Percentiles rank a stretch among this genome's conserved stretches.
These are phyloP conservation scores for Emmonsia crescens DNA, from an alignment of 2,329 filamentous ascomycete genomes.

Conservation along the genomic window DNA sequence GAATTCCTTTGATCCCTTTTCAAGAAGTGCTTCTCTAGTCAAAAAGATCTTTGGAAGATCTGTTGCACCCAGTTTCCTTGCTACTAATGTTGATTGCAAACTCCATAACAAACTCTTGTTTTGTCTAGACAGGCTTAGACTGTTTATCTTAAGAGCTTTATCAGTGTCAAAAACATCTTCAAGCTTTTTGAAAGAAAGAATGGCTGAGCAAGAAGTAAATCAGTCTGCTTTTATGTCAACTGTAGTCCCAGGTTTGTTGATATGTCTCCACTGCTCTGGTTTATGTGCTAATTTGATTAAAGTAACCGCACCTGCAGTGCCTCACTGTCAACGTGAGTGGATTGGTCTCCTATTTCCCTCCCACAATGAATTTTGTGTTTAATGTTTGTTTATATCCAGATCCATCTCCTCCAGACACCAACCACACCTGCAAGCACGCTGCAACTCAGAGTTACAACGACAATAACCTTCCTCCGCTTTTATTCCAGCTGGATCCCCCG, in stretches of 20 bases:
- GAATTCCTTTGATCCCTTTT: not conserved
- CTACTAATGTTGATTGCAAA: not conserved
- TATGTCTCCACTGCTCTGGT: not conserved
- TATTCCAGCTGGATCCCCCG: conserved; percentile 17
- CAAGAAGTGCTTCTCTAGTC: not conserved
- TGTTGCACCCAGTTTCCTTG: not conserved
- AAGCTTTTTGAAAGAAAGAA: not conserved
- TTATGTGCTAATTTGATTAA: not conserved
- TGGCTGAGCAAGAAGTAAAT: not conserved
- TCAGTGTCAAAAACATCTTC: not conserved
- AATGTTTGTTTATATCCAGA: not conserved
- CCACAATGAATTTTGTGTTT: not conserved
- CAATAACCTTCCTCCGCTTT: conserved; percentile 15
- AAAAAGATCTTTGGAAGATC: not conserved
- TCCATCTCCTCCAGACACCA: conserved; percentile 5
- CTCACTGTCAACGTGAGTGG: not conserved
- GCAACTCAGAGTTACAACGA: conserved; percentile 15
- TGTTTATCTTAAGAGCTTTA: not conserved
- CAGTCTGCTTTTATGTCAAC: not conserved
- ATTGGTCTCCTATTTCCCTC: not conserved
- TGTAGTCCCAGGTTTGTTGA: not conserved
- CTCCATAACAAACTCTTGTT: not conserved
- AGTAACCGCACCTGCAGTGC: not conserved
- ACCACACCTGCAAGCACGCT: conserved; percentile 19
- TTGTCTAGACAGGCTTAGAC: not conserved